Base-by-base conservation (phyloP, 192 early-diverging fungal genomes). In the Podila epicladia region DNA sequence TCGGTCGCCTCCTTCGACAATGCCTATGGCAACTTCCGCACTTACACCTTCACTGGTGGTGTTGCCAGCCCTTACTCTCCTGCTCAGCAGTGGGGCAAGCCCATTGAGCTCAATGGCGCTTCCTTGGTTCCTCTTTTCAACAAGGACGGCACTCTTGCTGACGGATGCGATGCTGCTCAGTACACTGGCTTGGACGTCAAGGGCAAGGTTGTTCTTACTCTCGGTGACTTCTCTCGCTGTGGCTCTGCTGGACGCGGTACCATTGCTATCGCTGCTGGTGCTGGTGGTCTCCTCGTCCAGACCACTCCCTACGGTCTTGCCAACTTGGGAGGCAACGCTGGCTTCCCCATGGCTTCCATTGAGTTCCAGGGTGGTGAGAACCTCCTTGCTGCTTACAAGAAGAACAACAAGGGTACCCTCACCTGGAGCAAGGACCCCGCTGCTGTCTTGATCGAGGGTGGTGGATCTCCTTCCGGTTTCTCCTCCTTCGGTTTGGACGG, bases 151-250 rank as follows among this genome's bases (percentile, higher is more conserved):
- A n/a, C 48, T 2, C 58, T 77, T 22, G 41, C 49, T 1, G 75
- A 77, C 29, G 75, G 75, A 69, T 77, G 75, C 38, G 75, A 77
- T 22, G 48, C 62, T 24, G 64, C 75, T 12, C n/a, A 45, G 4
- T 77, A 71, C 26, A 59, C n/a, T 20, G 62, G 48, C 6, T 3
- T 65, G 8, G 24, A 61, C 12, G 82, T 71, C 49, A 61, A 50
- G 32, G 70, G 66, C 12, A 69, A 87, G 31, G 72, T 94, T 7
- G 83, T 85, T 28, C 89, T 94, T 24, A 89, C 85, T 13, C 86
- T 75, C 13, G 71, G 73, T 41, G 73, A 83, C 24, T 37, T 62
- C 65, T 65, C 69, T 64, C 73, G 74, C 58, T 76, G 78, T 61
- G 64, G 65, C 17, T 73, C 78, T 65, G 87, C 82, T 82, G 85